Evolutionary conservation across 2,329 filamentous ascomycete species (phyloP).

Genomic region (Phaeophleospora eucalypticola): DNA sequence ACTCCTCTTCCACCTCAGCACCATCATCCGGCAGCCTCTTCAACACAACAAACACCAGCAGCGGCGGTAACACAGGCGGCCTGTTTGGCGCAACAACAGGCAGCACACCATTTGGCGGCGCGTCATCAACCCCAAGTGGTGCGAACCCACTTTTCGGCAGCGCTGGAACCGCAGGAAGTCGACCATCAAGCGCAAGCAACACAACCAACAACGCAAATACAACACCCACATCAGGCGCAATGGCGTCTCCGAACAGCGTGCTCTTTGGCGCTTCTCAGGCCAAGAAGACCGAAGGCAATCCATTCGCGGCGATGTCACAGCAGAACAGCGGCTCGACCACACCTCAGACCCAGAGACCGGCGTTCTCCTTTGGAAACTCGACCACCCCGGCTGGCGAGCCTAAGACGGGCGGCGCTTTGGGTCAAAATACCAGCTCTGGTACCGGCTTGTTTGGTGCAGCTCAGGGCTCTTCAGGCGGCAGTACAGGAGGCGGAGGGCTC

Average conservation of each 20-base stretch:
- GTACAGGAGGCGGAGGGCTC: constrained; percentile 6
- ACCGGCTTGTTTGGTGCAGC: constrained; percentile 7
- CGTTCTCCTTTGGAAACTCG: constrained; percentile 15
- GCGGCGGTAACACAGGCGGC: not conserved
- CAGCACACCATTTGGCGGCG: constrained; percentile 5
- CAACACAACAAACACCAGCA: constrained; percentile 2
- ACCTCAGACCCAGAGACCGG: constrained; percentile 16
- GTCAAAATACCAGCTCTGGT: not conserved
- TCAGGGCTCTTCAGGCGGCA: constrained; percentile 7
- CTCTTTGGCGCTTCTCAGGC: constrained; percentile 2
- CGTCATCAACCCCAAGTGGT: not conserved
- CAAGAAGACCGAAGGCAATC: not conserved
- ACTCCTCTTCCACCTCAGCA: constrained; percentile 2
- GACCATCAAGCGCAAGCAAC: not conserved
- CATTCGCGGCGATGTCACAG: constrained; percentile 9
- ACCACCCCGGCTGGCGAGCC: constrained; percentile 23
- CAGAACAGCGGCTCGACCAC: constrained; percentile 18
- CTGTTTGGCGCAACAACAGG: constrained; percentile 2
- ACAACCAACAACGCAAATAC: constrained; percentile 6
- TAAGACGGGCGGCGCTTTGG: constrained; percentile 12
- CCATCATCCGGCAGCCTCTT: not conserved
- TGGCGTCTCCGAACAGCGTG: not conserved
- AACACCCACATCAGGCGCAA: not conserved
- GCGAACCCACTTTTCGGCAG: constrained; percentile 5
- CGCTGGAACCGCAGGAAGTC: too few species aligned